Evolutionary conservation across 768 basidiomycete species (phyloP).

Genomic region (Leccinum subgranulosum): DNA sequence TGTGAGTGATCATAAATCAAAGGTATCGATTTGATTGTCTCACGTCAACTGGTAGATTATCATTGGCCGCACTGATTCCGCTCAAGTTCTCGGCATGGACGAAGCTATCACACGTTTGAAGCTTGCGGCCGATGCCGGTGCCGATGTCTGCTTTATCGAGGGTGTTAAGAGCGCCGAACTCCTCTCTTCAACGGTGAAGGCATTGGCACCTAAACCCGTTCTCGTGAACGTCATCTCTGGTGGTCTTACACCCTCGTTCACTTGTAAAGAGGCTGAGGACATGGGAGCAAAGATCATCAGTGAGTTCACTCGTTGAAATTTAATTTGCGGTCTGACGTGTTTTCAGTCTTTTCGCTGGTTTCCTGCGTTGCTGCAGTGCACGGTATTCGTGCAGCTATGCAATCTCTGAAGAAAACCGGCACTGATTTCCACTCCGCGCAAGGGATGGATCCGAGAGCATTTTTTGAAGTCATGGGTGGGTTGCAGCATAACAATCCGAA

Average conservation of each 20-base stretch:
- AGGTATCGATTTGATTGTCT: not conserved
- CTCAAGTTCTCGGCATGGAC: conserved; percentile 77
- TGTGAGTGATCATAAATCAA: conserved; percentile 33
- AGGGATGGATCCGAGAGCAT: conserved; percentile 75
- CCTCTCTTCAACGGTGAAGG: conserved; percentile 59
- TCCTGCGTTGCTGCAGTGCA: conserved; percentile 77
- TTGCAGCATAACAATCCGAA: not conserved
- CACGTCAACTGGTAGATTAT: conserved; percentile 44
- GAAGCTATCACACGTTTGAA: conserved; percentile 65
- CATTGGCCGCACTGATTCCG: conserved; percentile 75
- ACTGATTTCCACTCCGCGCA: conserved; percentile 60
- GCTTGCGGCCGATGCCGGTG: conserved; percentile 69
- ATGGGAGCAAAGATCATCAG: conserved; percentile 78
- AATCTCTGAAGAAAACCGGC: conserved; percentile 70
- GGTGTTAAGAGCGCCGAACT: conserved; percentile 69
- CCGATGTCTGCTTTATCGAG: conserved; percentile 81
- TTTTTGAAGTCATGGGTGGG: conserved; percentile 76
- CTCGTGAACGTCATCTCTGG: conserved; percentile 81
- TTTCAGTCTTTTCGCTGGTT: conserved; percentile 68
- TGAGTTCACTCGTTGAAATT: conserved; percentile 32
- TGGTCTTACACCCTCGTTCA: conserved; percentile 74
- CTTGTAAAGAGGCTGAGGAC: conserved; percentile 61
- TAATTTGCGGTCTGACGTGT: not conserved
- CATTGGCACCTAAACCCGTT: conserved; percentile 70
- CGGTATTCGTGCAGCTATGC: conserved; percentile 76